Evolutionary conservation across 1,284 basidiomycete species (phyloP), one percentile per base, ranked within the genome.

Genomic region (Fomitiporia mediterranea): DNA sequence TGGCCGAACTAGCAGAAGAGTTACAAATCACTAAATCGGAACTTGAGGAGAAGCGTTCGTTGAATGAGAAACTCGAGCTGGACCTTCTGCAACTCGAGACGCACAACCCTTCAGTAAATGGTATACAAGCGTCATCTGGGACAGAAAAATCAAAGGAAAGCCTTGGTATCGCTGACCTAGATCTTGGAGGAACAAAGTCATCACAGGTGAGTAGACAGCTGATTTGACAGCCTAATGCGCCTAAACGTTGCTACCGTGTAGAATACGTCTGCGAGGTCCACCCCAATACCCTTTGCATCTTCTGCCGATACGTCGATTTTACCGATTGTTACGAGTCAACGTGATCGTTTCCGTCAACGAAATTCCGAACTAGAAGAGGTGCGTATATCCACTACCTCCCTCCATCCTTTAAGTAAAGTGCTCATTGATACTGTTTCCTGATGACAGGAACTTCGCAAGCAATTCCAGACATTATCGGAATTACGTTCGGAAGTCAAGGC

Each of bases 361-460:
- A 98, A 98, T 67, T 89, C 92, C 17, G 96, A 99, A 68, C 81
- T 99, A 8, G 96, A 99, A 73, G 94, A 98, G 74, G 91, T 89
- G 50, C 35, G 74, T 62, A 7, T n/a, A 35, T 32, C 58, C 30
- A 43, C 8, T 32, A 55, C 40, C 40, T 48, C 42, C 42, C 28
- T 43, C 23, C 35, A n/a, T 39, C 46, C 4, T 21, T 23, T 23
- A 39, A 39, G n/a, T n/a, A n/a, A n/a, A n/a, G n/a, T n/a, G n/a
- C 37, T 6, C 21, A 43, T 25, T 11, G 4, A 19, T 43, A 49
- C 53, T 59, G 23, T 35, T 15, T 27, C 43, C 58, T 6, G 35
- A 27, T 39, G 39, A 28, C 63, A 94, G 86, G 94, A 99, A 73
- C 80, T 99, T 6, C 87, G 94, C 46, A 91, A 87, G 63, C 95